Evolutionary conservation across 441 rosid species (phyloP).

Genomic region (Theobroma grandiflorum): DNA sequence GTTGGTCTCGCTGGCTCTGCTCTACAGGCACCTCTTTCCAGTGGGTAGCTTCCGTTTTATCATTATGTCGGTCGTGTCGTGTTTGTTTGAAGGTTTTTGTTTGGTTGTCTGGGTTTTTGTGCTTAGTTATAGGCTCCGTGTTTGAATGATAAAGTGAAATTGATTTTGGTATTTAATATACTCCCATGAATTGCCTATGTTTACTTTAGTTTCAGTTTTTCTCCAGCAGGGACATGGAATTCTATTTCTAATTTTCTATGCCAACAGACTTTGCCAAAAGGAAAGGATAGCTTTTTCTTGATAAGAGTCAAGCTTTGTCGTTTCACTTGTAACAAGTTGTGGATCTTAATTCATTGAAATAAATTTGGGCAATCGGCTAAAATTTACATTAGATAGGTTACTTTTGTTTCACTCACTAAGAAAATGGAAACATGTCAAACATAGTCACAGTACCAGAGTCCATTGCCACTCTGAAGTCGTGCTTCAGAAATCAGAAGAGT

Average conservation of each 20-base stretch:
- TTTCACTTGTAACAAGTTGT: neutral
- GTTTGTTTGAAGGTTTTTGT: conserved; percentile 14
- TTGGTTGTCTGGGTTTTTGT: conserved; percentile 10
- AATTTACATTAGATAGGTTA: no score
- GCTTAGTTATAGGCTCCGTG: neutral
- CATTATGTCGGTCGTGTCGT: conserved; percentile 2
- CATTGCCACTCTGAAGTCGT: no score
- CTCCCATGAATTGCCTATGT: neutral
- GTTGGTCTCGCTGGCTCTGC: conserved; percentile 20
- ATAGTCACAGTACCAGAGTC: no score
- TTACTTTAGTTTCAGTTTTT: neutral
- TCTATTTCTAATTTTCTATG: no score
- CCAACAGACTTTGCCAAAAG: no score
- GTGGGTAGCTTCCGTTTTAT: conserved; percentile 32
- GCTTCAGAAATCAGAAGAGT: no score
- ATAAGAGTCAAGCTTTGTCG: neutral
- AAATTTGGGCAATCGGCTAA: no score
- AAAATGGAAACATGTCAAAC: no score
- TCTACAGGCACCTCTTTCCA: conserved; percentile 29
- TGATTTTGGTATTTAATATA: neutral
- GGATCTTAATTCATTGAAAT: neutral
- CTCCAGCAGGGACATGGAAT: no score
- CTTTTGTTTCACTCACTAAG: no score
- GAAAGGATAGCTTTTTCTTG: no score
- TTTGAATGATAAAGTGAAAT: neutral